A percentile compares a stretch with the other conserved stretches of the same genome.
phyloP scores from a whole-genome alignment of 192 early-diverging fungal genomes.

The Podila verticillata region DNA sequence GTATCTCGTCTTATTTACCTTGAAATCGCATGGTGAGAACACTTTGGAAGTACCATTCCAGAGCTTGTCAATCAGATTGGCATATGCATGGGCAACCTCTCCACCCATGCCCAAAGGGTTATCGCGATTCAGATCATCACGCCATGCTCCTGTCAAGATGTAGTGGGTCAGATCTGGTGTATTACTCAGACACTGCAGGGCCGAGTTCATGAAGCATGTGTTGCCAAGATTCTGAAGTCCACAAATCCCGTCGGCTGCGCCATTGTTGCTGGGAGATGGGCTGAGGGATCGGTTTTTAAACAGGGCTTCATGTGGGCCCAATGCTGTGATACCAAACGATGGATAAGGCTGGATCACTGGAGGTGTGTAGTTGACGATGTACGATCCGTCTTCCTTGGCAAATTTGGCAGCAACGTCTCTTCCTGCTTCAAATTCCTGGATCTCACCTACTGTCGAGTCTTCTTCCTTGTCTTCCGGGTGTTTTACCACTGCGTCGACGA shows the following conservation, averaged over 20 bases:
- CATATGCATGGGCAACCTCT: slow-evolving; percentile 74
- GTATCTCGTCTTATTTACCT: slow-evolving; percentile 51
- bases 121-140: slow-evolving; percentile 70
- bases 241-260: slow-evolving; percentile 58
- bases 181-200: slow-evolving; percentile 86
- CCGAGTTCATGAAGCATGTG: slow-evolving; percentile 90
- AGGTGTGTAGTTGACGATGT: neutral
- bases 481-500: neutral
- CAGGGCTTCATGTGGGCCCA: slow-evolving; percentile 2
- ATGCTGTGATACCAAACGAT: neutral
- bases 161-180: slow-evolving; percentile 72
- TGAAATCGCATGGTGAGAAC: slow-evolving; percentile 82
- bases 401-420: slow-evolving; percentile 17
- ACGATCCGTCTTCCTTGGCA: slow-evolving; percentile 15
- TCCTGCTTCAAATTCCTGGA: slow-evolving; percentile 12
- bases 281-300: slow-evolving; percentile 1
- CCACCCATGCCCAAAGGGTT: slow-evolving; percentile 83
- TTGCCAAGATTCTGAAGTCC: slow-evolving; percentile 88
- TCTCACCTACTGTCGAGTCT: slow-evolving; percentile 17
- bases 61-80: slow-evolving; percentile 69
- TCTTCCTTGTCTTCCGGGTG: slow-evolving; percentile 29
- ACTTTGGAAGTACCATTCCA: slow-evolving; percentile 65
- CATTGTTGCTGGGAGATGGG: neutral
- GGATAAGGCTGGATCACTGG: slow-evolving; percentile 1
- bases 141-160: slow-evolving; percentile 67